Evolutionary conservation across 352 stramenopile species (phyloP).

Genomic region (Phytophthora melonis): DNA sequence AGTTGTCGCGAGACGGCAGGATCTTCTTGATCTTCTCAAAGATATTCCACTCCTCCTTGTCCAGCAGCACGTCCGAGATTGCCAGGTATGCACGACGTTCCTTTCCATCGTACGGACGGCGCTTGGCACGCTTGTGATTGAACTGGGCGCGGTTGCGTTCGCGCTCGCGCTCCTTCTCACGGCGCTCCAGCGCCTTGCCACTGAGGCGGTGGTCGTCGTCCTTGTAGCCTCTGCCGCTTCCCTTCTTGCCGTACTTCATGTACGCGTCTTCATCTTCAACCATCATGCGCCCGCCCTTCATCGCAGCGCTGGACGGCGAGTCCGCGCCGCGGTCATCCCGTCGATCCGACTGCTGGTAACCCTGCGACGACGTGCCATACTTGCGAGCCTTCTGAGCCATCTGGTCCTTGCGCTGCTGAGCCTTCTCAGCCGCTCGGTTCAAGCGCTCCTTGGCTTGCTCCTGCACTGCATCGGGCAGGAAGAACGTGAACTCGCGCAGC

Average conservation of each 20-base stretch:
- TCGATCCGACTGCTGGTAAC: conserved; percentile 51
- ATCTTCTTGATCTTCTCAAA: conserved; percentile 97
- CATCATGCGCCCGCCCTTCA: conserved; percentile 58
- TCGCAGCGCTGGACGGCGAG: conserved; percentile 62
- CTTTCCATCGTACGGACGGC: conserved; percentile 73
- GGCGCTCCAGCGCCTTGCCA: conserved; percentile 68
- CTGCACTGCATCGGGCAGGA: conserved; percentile 99
- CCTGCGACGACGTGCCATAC: conserved; percentile 39
- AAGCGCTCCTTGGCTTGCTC: conserved; percentile 97
- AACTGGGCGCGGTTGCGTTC: conserved; percentile 83
- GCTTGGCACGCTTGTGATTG: conserved; percentile 76
- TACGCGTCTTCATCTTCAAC: conserved; percentile 54
- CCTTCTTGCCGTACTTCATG: conserved; percentile 56
- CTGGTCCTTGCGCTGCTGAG: conserved; percentile 89
- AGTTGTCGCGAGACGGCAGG: conserved; percentile 93
- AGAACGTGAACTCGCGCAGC: conserved; percentile 99
- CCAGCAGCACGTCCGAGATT: conserved; percentile 79
- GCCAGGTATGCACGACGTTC: conserved; percentile 80
- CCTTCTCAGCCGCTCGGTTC: conserved; percentile 95
- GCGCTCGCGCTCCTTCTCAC: conserved; percentile 82
- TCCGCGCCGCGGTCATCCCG: conserved; percentile 57
- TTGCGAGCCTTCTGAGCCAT: conserved; percentile 65
- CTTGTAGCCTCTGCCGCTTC: conserved; percentile 58
- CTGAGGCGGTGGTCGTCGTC: conserved; percentile 61
- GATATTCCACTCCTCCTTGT: conserved; percentile 92